Base-by-base conservation (phyloP, 2,329 filamentous ascomycete genomes). In the Onygenales sp. region DNA sequence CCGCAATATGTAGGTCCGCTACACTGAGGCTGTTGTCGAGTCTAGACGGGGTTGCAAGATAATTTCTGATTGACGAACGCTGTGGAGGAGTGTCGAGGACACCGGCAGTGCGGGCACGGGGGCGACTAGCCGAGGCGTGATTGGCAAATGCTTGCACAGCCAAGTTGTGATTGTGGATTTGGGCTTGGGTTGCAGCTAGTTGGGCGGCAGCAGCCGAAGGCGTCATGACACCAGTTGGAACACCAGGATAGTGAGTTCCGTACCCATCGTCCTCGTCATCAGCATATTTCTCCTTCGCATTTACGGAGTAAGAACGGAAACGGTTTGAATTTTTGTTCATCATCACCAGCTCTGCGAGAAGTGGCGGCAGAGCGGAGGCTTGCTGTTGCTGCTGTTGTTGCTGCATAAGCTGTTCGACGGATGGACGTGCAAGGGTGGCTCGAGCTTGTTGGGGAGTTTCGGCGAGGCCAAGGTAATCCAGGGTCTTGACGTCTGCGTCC, bases 241-340 rank as follows among this genome's bases (percentile, higher is more conserved):
- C 68, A 50, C 74, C 72, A 44, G 78, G 77, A 63, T 83, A 83
- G 54, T 75, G 72, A 47, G 70, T 71, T 79, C 84, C 69, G 56
- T 87, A 89, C 13, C 88, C 85, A 56, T 90, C 86, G 31, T 90
- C 86, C 51, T 94, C 91, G 46, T 89, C 86, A 62, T 94, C 89
- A 2, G 87, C 91, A 63, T 97, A 97, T 69, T 93, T 94, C 68
- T 97, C 92, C 71, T 95, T 96, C 53, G 95, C 94, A 70, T 98
- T 98, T 59, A 98, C 93, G 0, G 93, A 98, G 70, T 96, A 97
- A 1, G 93, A 98, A 46, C 93, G 84, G 77, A 97, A 95, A 51
- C 93, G 84, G 68, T 87, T 97, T 44, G 85, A 79, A 62, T 87
- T 87, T 66, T 82, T 87, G 59, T 85, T 86, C 60, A 89, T 80